Evolutionary conservation across 164 flowering plant genomes (phyloP).

Genomic region (Nelumbo lutea): DNA sequence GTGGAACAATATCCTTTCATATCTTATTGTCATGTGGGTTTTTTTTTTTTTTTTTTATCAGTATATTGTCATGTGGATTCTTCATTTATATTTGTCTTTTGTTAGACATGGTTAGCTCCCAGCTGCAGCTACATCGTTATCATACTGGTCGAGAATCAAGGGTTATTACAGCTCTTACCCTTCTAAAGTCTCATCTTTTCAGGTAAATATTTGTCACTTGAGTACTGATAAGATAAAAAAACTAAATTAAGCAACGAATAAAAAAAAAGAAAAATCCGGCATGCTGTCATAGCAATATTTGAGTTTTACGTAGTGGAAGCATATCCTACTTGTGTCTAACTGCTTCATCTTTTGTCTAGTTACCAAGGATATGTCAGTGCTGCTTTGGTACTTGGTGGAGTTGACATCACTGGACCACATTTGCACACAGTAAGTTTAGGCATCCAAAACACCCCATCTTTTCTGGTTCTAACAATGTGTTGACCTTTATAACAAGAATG

Average conservation of each 20-base stretch:
- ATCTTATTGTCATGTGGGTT: too few species aligned
- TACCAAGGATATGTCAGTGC: conserved; percentile 95
- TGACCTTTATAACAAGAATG: conserved; percentile 1
- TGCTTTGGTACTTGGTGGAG: conserved; percentile 98
- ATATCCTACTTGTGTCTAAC: background rate
- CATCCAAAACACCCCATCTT: too few species aligned
- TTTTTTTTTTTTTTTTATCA: too few species aligned
- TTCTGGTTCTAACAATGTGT: background rate
- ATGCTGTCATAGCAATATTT: background rate
- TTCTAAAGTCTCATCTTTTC: conserved; percentile 86
- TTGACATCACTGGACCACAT: conserved; percentile 96
- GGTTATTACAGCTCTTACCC: conserved; percentile 84
- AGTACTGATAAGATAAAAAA: too few species aligned
- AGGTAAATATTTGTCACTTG: conserved; percentile 30
- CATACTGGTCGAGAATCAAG: conserved; percentile 91
- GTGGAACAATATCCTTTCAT: too few species aligned
- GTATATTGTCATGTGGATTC: too few species aligned
- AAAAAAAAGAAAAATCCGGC: too few species aligned
- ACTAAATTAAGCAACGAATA: too few species aligned
- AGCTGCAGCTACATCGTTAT: conserved; percentile 81
- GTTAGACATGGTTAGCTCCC: conserved; percentile 94
- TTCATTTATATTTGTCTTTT: background rate
- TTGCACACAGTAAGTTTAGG: conserved; percentile 76
- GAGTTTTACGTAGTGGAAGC: background rate
- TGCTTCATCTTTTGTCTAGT: conserved; percentile 26